Conservation (phyloP, 1,139 yeast species). For the Pichia sp. region DNA sequence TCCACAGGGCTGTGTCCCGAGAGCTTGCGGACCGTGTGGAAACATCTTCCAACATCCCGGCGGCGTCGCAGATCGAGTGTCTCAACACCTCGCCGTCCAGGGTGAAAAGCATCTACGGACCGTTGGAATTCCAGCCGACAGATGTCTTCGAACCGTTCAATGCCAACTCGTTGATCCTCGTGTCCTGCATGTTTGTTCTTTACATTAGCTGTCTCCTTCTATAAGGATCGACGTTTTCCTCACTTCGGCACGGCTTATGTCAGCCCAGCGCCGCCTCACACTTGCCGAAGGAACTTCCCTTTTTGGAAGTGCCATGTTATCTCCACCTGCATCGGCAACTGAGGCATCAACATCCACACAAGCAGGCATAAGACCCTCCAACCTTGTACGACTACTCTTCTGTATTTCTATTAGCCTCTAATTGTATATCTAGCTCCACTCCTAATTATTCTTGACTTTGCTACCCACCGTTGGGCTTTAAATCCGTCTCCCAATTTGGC, state of each 20-base stretch:
- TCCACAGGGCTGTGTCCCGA: not conserved
- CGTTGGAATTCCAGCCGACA: conserved; percentile 13
- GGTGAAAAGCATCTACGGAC: conserved; percentile 11
- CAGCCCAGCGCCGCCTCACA: not conserved
- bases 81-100: not conserved
- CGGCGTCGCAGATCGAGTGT: not conserved
- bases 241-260: not conserved
- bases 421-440: not conserved
- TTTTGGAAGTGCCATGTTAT: not conserved
- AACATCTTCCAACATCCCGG: not conserved
- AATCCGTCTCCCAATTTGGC: too few species aligned
- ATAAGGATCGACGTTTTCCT: not conserved
- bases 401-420: not conserved
- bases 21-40: not conserved
- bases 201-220: conserved; percentile 4
- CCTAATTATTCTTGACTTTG: not conserved
- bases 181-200: conserved; percentile 3
- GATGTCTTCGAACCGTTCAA: conserved; percentile 15
- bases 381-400: not conserved
- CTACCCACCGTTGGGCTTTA: too few species aligned
- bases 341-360: not conserved
- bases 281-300: conserved; percentile 1
- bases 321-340: not conserved
- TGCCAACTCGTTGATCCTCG: conserved; percentile 10
- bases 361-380: not conserved